These are phyloP conservation scores for Aphanomyces euteiches DNA, from an alignment of 352 stramenopile genomes.

Conservation along the genomic window DNA sequence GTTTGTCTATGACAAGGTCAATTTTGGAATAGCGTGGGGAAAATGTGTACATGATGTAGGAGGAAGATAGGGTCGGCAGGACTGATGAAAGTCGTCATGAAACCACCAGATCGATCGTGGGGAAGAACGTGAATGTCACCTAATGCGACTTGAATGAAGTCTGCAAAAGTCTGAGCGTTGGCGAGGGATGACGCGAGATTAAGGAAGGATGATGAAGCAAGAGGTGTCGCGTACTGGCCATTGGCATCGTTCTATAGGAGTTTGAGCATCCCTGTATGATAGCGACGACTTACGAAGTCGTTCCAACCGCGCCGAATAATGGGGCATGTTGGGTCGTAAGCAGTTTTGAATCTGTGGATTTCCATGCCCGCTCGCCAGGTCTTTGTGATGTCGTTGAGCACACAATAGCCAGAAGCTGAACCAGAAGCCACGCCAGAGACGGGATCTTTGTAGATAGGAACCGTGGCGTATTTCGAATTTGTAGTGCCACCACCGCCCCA, in stretches of 20 bases:
- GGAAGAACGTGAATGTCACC: slow-evolving; percentile 27
- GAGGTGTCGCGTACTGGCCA: slow-evolving; percentile 9
- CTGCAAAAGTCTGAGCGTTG: background rate
- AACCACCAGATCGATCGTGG: slow-evolving; percentile 16
- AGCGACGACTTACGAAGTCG: slow-evolving; percentile 9
- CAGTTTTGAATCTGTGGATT: slow-evolving; percentile 7
- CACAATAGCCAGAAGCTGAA: slow-evolving; percentile 22
- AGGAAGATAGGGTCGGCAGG: slow-evolving; percentile 27
- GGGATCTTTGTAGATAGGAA: slow-evolving; percentile 25
- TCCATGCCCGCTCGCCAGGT: slow-evolving; percentile 17
- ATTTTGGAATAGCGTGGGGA: background rate
- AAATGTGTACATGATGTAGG: slow-evolving; percentile 14
- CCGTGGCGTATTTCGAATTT: background rate
- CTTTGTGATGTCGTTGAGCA: slow-evolving; percentile 25
- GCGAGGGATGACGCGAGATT: slow-evolving; percentile 11
- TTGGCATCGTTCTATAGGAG: slow-evolving; percentile 22
- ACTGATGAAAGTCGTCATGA: slow-evolving; percentile 19
- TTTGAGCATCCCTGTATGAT: background rate
- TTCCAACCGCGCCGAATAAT: slow-evolving; percentile 25
- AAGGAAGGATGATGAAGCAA: slow-evolving; percentile 22
- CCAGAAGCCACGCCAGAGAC: slow-evolving; percentile 8
- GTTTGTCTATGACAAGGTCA: slow-evolving; percentile 8
- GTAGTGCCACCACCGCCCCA: slow-evolving; percentile 27
- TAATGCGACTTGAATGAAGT: slow-evolving; percentile 10
- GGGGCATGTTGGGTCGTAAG: slow-evolving; percentile 16